These are phyloP conservation scores for Solidago caesia DNA, from an alignment of 129 eudicot genomes.

Conservation along the genomic window DNA sequence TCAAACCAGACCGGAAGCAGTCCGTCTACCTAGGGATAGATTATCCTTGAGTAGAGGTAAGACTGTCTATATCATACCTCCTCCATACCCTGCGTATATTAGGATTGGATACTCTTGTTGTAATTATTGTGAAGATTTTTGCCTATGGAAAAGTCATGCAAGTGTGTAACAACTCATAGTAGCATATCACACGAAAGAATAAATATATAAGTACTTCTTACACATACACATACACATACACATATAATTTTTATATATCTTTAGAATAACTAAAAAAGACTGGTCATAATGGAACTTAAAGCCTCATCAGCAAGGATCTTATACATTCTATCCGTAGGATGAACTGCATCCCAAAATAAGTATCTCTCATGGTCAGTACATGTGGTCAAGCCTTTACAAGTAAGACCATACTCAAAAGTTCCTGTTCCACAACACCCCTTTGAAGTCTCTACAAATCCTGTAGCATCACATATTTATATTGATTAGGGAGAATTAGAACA, in stretches of 20 bases:
- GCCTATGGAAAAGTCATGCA: too few relatives aligned
- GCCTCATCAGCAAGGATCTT: conserved; percentile 52
- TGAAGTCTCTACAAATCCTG: conserved; percentile 55
- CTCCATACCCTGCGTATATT: too few relatives aligned
- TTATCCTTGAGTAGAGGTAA: too few relatives aligned
- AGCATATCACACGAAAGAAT: not conserved
- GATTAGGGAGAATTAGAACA: too few relatives aligned
- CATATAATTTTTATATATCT: not conserved
- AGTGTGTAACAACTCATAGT: too few relatives aligned
- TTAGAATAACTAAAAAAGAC: conserved; percentile 5
- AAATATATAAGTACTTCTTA: not conserved
- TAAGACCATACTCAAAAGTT: conserved; percentile 44
- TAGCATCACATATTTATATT: not conserved
- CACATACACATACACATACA: not conserved
- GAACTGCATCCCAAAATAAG: conserved; percentile 74
- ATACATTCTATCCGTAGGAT: conserved; percentile 49
- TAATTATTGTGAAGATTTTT: too few relatives aligned
- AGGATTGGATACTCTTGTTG: too few relatives aligned
- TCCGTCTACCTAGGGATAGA: too few relatives aligned
- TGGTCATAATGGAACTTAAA: conserved; percentile 25
- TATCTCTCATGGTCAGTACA: conserved; percentile 47
- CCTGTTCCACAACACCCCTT: conserved; percentile 79
- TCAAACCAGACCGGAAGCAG: too few relatives aligned
- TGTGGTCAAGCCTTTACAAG: conserved; percentile 51
- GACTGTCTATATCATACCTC: too few relatives aligned